Evolutionary conservation across 257 asterid genomes (phyloP), one percentile per base, ranked within the genome.

Genomic region (Gentiana macrophylla): DNA sequence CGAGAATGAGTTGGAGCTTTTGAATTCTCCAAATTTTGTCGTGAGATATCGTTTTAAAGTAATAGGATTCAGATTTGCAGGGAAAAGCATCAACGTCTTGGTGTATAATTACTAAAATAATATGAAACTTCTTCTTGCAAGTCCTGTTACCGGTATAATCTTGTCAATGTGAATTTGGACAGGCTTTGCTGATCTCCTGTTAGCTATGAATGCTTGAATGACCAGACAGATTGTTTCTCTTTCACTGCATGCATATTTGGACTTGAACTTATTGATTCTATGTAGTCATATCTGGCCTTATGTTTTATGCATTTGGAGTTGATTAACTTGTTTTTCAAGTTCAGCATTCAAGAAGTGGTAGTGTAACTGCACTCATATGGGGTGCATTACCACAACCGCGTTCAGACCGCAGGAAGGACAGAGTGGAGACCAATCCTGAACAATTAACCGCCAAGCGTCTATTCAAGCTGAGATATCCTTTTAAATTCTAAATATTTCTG

Each of bases 301-400:
- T 34, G 3, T 66, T 35, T 38, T 10, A 32, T 45, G 33, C 6
- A 24, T 38, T 51, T 24, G 12, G 5, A 33, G 7, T 70, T 52
- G 71, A 45, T 51, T 44, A 33, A 34, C 34, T 47, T 41, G 58
- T 8, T 34, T 72, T 58, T 36, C 60, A 37, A 34, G 62, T 61
- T 66, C 89, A 92, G 97, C 84, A 55, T 50, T 80, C 97, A 37
- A 84, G 70, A 66, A 75, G 76, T 70, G 95, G 97, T 50, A 63
- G 68, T 55, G 82, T 72, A 53, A 82, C 84, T 50, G 99, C 99
- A 59, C 68, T 86, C 64, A 84, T 92, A 69, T 92, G 99, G 99
- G 95, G 83, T 66, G 99, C 97, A 41, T 80, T 92, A 67, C 99
- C 97, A 6, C 99, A 92, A 61, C 99, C 97, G 45, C 99, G 99